These are phyloP conservation scores for Kuraishia molischiana DNA, from an alignment of 805 yeast genomes.

Conservation along the genomic window DNA sequence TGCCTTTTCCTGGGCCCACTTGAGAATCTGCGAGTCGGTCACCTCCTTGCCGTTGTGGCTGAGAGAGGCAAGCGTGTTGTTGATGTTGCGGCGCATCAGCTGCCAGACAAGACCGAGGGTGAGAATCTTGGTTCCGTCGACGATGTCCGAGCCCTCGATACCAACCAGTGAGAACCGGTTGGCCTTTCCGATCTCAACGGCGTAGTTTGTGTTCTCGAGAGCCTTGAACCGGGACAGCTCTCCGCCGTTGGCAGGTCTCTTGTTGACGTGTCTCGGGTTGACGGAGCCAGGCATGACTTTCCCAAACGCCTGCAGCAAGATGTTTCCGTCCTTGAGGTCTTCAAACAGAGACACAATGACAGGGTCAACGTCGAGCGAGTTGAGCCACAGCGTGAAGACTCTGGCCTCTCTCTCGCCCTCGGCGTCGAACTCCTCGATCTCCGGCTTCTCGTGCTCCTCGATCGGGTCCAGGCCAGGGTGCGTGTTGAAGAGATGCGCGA, in stretches of 20 bases:
- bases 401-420: constrained; percentile 99
- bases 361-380: constrained; percentile 93
- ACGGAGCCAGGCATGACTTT: constrained; percentile 94
- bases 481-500: constrained; percentile 93
- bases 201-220: constrained; percentile 94
- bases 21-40: constrained; percentile 76
- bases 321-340: constrained; percentile 88
- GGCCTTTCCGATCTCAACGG: constrained; percentile 93
- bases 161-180: constrained; percentile 92
- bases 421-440: constrained; percentile 96
- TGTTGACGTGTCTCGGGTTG: constrained; percentile 68
- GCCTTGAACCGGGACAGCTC: constrained; percentile 91
- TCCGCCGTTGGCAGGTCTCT: constrained; percentile 64
- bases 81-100: constrained; percentile 93
- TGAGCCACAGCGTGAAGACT: constrained; percentile 95
- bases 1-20: constrained; percentile 89
- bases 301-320: constrained; percentile 85
- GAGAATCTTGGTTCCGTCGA: constrained; percentile 83
- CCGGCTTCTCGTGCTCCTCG: constrained; percentile 84
- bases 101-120: constrained; percentile 97
- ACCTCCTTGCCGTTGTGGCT: constrained; percentile 67
- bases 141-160: constrained; percentile 95
- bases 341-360: constrained; percentile 87
- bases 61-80: constrained; percentile 67
- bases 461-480: constrained; percentile 95